phyloP scores from a whole-genome alignment of 1,284 basidiomycete species.

The Apiotrichum siamense region DNA sequence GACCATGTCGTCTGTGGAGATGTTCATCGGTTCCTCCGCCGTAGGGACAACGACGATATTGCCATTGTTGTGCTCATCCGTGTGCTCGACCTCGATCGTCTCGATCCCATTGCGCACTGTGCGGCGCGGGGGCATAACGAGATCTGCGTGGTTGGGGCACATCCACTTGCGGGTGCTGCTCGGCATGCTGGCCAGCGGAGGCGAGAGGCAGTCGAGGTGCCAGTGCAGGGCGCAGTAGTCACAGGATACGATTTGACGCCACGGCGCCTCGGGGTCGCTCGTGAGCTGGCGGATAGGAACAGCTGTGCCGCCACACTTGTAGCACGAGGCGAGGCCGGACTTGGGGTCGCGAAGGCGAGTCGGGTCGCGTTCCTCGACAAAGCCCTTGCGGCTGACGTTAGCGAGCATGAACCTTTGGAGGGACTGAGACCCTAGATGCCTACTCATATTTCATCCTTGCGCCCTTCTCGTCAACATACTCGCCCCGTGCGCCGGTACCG shows the following conservation, averaged over 20 bases:
- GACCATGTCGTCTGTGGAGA: conserved; percentile 47
- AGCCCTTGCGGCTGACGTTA: conserved; percentile 68
- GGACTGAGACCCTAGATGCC: conserved; percentile 8
- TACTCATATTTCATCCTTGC: conserved; percentile 67
- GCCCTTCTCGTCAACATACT: conserved; percentile 71
- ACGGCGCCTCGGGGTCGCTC: conserved; percentile 37
- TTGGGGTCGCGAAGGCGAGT: conserved; percentile 80
- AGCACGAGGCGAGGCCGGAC: conserved; percentile 76
- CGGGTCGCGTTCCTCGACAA: conserved; percentile 85
- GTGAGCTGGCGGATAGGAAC: conserved; percentile 30
- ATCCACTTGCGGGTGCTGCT: conserved; percentile 90
- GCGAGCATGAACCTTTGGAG: background rate
- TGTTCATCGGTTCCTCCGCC: conserved; percentile 47
- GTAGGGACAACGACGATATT: conserved; percentile 79
- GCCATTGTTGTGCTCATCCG: conserved; percentile 76
- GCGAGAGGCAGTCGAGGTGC: conserved; percentile 94
- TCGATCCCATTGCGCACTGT: conserved; percentile 63
- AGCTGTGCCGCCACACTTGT: conserved; percentile 76
- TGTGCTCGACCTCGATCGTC: conserved; percentile 63
- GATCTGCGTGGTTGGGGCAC: conserved; percentile 93
- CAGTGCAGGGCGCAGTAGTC: conserved; percentile 94
- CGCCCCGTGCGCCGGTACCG: conserved; percentile 63
- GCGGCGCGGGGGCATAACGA: conserved; percentile 66
- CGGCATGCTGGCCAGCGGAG: conserved; percentile 81
- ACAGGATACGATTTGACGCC: conserved; percentile 72